Percentiles rank a stretch among this genome's conserved stretches.
phyloP scores from a whole-genome alignment of 2,329 filamentous ascomycete species.

The Xylaria sp. region DNA sequence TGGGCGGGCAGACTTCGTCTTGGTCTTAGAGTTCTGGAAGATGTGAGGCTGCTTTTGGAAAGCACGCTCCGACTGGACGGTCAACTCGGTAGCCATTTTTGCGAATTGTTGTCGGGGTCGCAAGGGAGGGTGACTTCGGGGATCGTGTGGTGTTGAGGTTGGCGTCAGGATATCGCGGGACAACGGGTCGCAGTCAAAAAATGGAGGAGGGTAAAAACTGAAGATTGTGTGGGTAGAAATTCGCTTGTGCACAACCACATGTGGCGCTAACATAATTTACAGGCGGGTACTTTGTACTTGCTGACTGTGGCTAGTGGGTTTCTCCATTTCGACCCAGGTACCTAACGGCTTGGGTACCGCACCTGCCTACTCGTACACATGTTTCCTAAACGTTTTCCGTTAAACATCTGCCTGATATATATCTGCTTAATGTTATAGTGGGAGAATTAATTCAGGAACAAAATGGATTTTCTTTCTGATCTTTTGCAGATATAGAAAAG shows the following conservation, averaged over 20 bases:
- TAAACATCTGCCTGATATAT: no score
- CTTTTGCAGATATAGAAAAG: no score
- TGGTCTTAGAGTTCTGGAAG: constrained; percentile 96
- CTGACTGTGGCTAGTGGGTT: constrained; percentile 6
- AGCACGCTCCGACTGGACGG: constrained; percentile 99
- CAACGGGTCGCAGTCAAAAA: constrained; percentile 19
- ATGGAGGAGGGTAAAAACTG: constrained; percentile 22
- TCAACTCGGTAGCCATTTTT: constrained; percentile 96
- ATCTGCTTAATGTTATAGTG: no score
- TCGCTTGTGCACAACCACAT: constrained; percentile 22
- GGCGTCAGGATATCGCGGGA: constrained; percentile 21
- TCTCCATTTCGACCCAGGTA: background rate
- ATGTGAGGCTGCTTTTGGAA: constrained; percentile 99
- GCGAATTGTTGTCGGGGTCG: constrained; percentile 41
- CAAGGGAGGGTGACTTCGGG: constrained; percentile 34
- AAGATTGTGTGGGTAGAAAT: constrained; percentile 24
- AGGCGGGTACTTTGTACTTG: background rate
- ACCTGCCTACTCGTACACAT: no score
- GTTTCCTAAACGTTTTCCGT: no score
- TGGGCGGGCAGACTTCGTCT: constrained; percentile 75
- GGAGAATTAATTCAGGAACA: no score
- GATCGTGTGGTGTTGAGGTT: constrained; percentile 25
- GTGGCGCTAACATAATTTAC: constrained; percentile 9
- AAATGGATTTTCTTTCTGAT: no score
- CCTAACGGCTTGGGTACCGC: no score